Evolutionary conservation across 2,329 filamentous ascomycete species (phyloP).

Genomic region (Chrysosporium queenslandicum): DNA sequence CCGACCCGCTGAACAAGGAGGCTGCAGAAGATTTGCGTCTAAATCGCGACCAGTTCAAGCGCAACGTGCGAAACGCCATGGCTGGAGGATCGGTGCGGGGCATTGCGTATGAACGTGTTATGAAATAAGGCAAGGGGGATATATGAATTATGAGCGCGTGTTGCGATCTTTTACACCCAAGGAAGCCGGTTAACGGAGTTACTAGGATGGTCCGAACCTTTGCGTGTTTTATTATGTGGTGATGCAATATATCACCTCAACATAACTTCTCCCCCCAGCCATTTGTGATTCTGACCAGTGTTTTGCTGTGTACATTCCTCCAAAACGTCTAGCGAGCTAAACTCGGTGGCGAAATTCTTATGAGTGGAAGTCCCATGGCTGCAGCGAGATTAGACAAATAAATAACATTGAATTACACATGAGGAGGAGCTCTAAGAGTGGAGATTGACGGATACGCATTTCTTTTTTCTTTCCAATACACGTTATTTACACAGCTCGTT

Average conservation of each 20-base stretch:
- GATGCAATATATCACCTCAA: too few species aligned
- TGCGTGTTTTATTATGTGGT: background rate
- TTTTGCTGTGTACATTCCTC: too few species aligned
- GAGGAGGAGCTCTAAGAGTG: background rate
- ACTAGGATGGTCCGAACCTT: background rate
- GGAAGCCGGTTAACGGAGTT: background rate
- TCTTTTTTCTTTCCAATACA: constrained; percentile 1
- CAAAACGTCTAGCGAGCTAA: too few species aligned
- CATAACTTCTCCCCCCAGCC: too few species aligned
- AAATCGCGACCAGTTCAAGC: constrained; percentile 80
- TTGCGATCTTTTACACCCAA: background rate
- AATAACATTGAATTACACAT: too few species aligned
- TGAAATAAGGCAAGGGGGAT: constrained; percentile 39
- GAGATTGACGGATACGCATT: background rate
- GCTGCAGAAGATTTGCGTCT: constrained; percentile 82
- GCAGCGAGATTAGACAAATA: too few species aligned
- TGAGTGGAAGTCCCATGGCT: too few species aligned
- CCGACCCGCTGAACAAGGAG: constrained; percentile 96
- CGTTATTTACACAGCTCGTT: constrained; percentile 6
- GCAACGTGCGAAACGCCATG: constrained; percentile 81
- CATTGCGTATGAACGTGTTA: constrained; percentile 65
- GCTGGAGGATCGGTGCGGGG: constrained; percentile 65
- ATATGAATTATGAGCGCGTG: background rate
- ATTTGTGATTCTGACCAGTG: too few species aligned
- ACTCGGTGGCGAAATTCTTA: too few species aligned